Percentiles rank a stretch among this genome's conserved stretches.
These are phyloP conservation scores for Trichoderma citrinoviride DNA, from an alignment of 2,329 filamentous ascomycete species.

Conservation along the genomic window DNA sequence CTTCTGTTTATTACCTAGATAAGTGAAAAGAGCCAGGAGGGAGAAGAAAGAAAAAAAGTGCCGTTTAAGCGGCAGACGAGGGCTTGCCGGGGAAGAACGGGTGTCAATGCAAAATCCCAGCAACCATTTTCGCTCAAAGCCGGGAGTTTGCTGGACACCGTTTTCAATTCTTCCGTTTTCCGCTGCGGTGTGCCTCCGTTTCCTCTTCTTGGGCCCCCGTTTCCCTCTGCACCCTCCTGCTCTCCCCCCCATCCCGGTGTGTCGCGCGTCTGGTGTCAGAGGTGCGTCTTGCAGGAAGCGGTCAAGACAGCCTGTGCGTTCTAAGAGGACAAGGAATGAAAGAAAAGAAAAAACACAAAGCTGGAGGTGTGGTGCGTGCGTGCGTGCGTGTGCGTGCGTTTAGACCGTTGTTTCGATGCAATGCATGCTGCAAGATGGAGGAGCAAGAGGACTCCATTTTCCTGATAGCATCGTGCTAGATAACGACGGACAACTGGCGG, in stretches of 20 bases:
- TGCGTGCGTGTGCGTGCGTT: not conserved
- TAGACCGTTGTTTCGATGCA: not conserved
- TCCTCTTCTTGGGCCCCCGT: not conserved
- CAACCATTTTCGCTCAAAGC: not conserved
- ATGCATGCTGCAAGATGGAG: slow-evolving; percentile 13
- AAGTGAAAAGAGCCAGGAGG: too few species aligned
- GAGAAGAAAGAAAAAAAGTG: not conserved
- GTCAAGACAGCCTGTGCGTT: slow-evolving; percentile 14
- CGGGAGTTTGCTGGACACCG: not conserved
- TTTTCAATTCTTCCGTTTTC: not conserved
- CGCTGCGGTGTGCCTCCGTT: not conserved
- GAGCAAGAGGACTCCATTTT: not conserved
- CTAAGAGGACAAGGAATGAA: not conserved
- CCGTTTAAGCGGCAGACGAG: slow-evolving; percentile 5
- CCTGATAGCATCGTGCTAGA: not conserved
- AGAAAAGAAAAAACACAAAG: not conserved
- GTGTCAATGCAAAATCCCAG: too few species aligned
- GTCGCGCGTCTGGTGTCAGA: slow-evolving; percentile 6
- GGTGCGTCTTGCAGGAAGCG: slow-evolving; percentile 19
- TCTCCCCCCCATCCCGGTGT: not conserved
- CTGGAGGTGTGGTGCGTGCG: slow-evolving; percentile 3
- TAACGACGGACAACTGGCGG: not conserved
- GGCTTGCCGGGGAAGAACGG: not conserved
- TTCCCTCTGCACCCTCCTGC: too few species aligned
- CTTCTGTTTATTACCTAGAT: too few species aligned